Conservation (phyloP, 2,329 filamentous ascomycete genomes). For the Aspergillus felis region DNA sequence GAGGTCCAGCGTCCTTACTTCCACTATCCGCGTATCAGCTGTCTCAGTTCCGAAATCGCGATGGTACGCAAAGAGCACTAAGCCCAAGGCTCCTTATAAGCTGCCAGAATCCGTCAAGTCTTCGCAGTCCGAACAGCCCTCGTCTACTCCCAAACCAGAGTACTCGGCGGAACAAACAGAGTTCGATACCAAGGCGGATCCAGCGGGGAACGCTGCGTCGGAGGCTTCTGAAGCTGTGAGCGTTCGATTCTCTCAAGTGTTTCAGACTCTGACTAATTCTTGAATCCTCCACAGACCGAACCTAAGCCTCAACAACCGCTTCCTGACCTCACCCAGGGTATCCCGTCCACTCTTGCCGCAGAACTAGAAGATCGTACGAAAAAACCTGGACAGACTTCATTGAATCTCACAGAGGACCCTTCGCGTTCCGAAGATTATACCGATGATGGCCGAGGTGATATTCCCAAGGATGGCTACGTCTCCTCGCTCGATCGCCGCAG, state of each 20-base stretch:
- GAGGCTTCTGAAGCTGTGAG: slow-evolving; percentile 26
- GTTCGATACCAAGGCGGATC: slow-evolving; percentile 33
- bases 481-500: slow-evolving; percentile 85
- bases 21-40: slow-evolving; percentile 32
- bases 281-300: slow-evolving; percentile 28
- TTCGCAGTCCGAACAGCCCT: slow-evolving; percentile 22
- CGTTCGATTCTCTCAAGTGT: slow-evolving; percentile 5
- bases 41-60: slow-evolving; percentile 32
- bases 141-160: slow-evolving; percentile 21
- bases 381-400: slow-evolving; percentile 31
- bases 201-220: slow-evolving; percentile 27
- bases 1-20: slow-evolving; percentile 39
- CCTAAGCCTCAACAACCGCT: slow-evolving; percentile 60
- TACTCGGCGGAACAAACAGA: slow-evolving; percentile 37
- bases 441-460: slow-evolving; percentile 53
- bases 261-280: slow-evolving; percentile 8
- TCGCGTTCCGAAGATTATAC: slow-evolving; percentile 41
- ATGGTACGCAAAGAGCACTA: slow-evolving; percentile 38
- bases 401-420: slow-evolving; percentile 55
- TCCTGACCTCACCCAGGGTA: slow-evolving; percentile 89
- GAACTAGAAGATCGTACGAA: slow-evolving; percentile 57
- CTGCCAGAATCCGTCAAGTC: slow-evolving; percentile 30
- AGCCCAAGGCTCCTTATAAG: slow-evolving; percentile 31
- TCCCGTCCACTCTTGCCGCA: slow-evolving; percentile 82
- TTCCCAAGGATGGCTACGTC: slow-evolving; percentile 77